Base-by-base conservation (phyloP, 1,139 yeast genomes). In the Pneumocystis jirovecii region DNA sequence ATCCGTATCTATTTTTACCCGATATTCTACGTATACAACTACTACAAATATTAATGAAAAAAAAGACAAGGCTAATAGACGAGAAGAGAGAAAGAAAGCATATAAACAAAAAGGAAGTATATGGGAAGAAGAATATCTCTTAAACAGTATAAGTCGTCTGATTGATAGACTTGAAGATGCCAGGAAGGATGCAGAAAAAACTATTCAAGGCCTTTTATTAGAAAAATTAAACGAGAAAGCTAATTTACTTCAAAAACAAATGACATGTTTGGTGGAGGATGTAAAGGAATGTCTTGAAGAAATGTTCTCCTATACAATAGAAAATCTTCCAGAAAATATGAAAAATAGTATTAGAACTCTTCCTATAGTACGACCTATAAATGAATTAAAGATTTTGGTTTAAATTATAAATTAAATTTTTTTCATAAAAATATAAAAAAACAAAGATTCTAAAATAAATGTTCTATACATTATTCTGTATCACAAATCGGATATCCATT, bases 91-190 rank as follows among this genome's bases (percentile, higher is more conserved):
- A 72, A 95, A 95, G 78, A 83, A 85, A 69, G 99, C 98, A 1
- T 84, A 96, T 72, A 98, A 98, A 67, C 89, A 95, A 79, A 93
- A 93, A 78, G 97, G 97, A 60, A 91, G 97, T 3, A 87, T 93
- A 25, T 93, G 93, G 73, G 98, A 93, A 76, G 98, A 95, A 74
- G 98, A 93, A 74, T 95, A 95, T 74, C 82, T 95, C 67, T 86
- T 93, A 66, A 84, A 82, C 71, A 90, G 97, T 1, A 85, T 89
- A 69, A 95, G 96, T 5, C 83, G 99, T 72, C 80, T 95, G 73
- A 78, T 90, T 63, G 97, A 89, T 68, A 83, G 98, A 71, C 78
- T 93, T 68, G 83, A 84, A 64, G 85, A 83, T 69, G 87, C 96
- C 0, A 83, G 83, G 70, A 79, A 83, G 0, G 98, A 95, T 72